A percentile compares a stretch with the other conserved stretches of the same genome.
Evolutionary conservation across 768 basidiomycete genomes (phyloP).

Genomic region (Rhodotorula sphaerocarpa): DNA sequence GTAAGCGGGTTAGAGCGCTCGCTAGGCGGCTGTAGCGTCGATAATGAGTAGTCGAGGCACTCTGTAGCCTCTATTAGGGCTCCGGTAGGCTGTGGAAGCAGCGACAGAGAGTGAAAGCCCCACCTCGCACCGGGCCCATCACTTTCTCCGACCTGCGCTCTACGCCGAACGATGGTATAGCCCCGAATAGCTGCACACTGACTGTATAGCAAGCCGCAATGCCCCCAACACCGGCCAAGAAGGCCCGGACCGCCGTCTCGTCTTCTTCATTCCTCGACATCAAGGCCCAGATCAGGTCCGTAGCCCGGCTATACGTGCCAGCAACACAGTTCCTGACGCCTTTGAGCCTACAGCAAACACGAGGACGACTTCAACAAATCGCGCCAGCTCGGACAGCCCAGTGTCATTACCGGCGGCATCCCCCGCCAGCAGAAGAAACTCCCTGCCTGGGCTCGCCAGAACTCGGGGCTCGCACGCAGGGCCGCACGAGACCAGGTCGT

Average conservation of each 20-base stretch:
- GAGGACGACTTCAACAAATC: conserved; percentile 24
- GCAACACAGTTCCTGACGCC: neutral
- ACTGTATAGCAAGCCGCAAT: no score
- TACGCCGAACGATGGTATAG: no score
- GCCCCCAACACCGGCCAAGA: conserved; percentile 9
- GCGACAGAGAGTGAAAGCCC: no score
- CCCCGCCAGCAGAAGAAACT: neutral
- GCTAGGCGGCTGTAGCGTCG: no score
- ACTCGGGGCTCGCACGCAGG: conserved; percentile 20
- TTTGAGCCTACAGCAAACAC: conserved; percentile 17
- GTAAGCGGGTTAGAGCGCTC: no score
- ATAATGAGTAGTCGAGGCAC: no score
- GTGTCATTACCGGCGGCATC: neutral
- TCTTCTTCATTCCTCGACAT: conserved; percentile 26
- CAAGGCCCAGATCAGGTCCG: conserved; percentile 25
- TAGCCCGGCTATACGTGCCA: neutral
- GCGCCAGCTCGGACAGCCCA: neutral
- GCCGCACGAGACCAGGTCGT: conserved; percentile 14
- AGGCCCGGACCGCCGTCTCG: conserved; percentile 4
- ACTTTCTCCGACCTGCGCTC: no score
- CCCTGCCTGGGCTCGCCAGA: conserved; percentile 24
- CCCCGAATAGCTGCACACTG: no score
- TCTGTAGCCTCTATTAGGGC: no score
- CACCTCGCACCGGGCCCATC: no score
- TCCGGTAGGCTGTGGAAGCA: no score